Percentiles rank a stretch among this genome's conserved stretches.
Conservation (phyloP, 2,329 filamentous ascomycete genomes). For the Trichoderma koningiopsis region DNA sequence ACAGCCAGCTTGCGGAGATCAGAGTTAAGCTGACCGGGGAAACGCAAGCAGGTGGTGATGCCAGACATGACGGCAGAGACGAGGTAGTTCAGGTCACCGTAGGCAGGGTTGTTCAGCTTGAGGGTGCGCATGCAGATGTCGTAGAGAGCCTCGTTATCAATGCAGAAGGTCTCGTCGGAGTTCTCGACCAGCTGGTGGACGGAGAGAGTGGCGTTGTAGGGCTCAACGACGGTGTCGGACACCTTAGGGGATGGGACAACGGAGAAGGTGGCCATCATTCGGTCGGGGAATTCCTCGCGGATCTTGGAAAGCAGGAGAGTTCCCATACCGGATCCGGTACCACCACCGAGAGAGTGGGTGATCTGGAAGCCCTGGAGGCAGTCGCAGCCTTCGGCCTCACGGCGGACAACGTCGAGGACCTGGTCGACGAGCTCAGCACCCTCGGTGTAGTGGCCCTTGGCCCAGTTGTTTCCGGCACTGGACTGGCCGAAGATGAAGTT, state of each 20-base stretch:
- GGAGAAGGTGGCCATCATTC: slow-evolving; percentile 99
- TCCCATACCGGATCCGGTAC: slow-evolving; percentile 99
- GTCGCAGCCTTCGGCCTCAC: slow-evolving; percentile 98
- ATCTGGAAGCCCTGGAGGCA: slow-evolving; percentile 99
- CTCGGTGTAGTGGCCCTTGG: slow-evolving; percentile 99
- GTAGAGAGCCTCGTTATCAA: slow-evolving; percentile 99
- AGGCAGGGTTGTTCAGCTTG: slow-evolving; percentile 97
- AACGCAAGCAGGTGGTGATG: slow-evolving; percentile 97
- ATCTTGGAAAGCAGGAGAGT: slow-evolving; percentile 99
- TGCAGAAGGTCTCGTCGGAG: slow-evolving; percentile 99
- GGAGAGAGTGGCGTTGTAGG: slow-evolving; percentile 99
- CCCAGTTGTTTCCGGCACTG: slow-evolving; percentile 99
- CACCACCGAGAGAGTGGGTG: slow-evolving; percentile 99
- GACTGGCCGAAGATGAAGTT: slow-evolving; percentile 99
- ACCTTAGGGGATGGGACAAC: slow-evolving; percentile 99
- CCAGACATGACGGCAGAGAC: slow-evolving; percentile 99
- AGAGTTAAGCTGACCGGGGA: slow-evolving; percentile 99
- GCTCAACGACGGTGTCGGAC: slow-evolving; percentile 98
- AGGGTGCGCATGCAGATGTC: slow-evolving; percentile 99
- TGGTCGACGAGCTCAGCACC: slow-evolving; percentile 98
- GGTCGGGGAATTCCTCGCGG: slow-evolving; percentile 99
- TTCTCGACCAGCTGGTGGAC: slow-evolving; percentile 99
- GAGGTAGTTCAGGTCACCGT: slow-evolving; percentile 98
- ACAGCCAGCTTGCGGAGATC: slow-evolving; percentile 99
- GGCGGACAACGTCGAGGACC: slow-evolving; percentile 96